Evolutionary conservation across 169 alveolate species (phyloP).

Genomic region (Cytauxzoon felis): DNA sequence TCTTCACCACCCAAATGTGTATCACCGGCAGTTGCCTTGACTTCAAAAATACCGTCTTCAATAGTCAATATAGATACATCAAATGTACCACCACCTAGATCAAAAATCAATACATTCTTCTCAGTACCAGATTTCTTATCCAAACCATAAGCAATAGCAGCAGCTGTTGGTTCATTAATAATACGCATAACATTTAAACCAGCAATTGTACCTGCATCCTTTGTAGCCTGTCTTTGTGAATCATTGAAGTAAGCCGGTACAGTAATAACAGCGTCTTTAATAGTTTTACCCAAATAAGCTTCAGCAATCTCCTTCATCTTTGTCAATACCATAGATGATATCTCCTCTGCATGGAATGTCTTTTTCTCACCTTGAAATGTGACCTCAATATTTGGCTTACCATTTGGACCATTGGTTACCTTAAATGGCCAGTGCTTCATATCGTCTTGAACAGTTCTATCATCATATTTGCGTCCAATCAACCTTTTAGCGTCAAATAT

Average conservation of each 20-base stretch:
- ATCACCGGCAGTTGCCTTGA: constrained; percentile 98
- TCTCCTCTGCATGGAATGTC: constrained; percentile 91
- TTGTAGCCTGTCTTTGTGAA: constrained; percentile 97
- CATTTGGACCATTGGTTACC: constrained; percentile 81
- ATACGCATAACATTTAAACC: constrained; percentile 96
- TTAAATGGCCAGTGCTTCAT: constrained; percentile 93
- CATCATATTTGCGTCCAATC: constrained; percentile 92
- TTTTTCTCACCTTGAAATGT: constrained; percentile 85
- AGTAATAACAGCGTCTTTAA: constrained; percentile 96
- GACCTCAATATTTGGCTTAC: constrained; percentile 86
- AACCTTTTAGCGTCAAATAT: constrained; percentile 95
- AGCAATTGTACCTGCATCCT: constrained; percentile 99
- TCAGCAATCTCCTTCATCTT: constrained; percentile 98
- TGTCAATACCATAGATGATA: constrained; percentile 92
- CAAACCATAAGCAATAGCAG: constrained; percentile 97
- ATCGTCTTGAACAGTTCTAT: constrained; percentile 88
- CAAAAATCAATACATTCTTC: constrained; percentile 92
- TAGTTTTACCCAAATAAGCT: constrained; percentile 88
- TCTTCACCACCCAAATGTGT: constrained; percentile 99
- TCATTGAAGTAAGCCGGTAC: constrained; percentile 99
- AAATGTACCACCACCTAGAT: constrained; percentile 98
- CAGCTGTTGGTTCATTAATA: constrained; percentile 99
- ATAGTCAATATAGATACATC: constrained; percentile 95
- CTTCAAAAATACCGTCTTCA: constrained; percentile 96
- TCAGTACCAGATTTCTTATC: constrained; percentile 89